Base-by-base conservation (phyloP, 2,329 filamentous ascomycete species). In the Taxawa tesnikishii region DNA sequence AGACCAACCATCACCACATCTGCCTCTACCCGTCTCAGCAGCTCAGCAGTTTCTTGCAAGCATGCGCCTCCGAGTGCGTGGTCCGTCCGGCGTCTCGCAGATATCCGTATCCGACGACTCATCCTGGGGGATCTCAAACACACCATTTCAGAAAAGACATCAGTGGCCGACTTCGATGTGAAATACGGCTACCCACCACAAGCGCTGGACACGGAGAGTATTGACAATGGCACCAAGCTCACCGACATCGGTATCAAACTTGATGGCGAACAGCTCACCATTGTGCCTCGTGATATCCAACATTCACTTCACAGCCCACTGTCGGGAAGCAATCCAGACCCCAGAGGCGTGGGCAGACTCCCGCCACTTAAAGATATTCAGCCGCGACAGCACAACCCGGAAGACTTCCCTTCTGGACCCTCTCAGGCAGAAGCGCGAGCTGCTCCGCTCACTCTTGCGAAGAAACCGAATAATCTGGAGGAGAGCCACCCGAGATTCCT, bases 171-270 rank as follows among this genome's bases (percentile, higher is more conserved):
- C 10, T 85, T 88, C 48, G 72, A 80, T 26, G 62, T 93, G 40
- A 94, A 90, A 63, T 83, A 79, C 57, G 84, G 84, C 21, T 93
- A 81, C 46, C 88, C 88, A 1, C 77, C 83, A 15, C 75, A 78
- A 48, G 63, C 73, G 1, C 67, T 96, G 11, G 65, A 74, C 21
- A 60, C 79, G 7, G 65, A 70, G 23, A 51, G 60, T 25, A 66
- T 68, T 17, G 63, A 71, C 36, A 53, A 57, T 42, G 48, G 53
- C 18, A 68, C 59, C 40, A 59, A 47, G 40, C 68, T 71, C 46
- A 63, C 51, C 17, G 67, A 75, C 33, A 63, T 75, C 2, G 72
- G 68, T 6, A 53, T 79, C 33, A 73, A 72, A 31, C 59, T 83
- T 14, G 67, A 81, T 46, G 76, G 77, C 25, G 75, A 81, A 42